Evolutionary conservation across 2,329 filamentous ascomycete species (phyloP).

Genomic region (Claviceps sp.): DNA sequence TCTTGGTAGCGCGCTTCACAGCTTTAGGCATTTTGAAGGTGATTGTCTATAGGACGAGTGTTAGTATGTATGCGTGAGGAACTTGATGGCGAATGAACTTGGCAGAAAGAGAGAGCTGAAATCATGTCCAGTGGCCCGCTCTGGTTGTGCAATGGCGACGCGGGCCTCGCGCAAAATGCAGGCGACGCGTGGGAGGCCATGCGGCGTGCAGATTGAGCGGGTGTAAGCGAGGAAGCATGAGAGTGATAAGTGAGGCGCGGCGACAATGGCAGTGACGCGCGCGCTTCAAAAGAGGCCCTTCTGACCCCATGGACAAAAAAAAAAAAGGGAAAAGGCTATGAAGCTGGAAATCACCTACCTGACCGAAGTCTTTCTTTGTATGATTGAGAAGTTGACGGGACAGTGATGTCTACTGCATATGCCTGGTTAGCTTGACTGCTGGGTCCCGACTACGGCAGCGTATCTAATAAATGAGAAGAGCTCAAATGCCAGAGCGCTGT

Average conservation of each 20-base stretch:
- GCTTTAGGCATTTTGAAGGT: slow-evolving; percentile 45
- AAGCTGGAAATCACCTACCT: slow-evolving; percentile 2
- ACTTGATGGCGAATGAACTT: background rate
- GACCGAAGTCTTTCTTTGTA: background rate
- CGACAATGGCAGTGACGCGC: slow-evolving; percentile 11
- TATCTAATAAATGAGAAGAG: background rate
- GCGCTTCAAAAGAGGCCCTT: slow-evolving; percentile 5
- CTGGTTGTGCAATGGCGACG: background rate
- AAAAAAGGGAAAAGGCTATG: background rate
- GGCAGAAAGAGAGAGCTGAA: too few relatives aligned
- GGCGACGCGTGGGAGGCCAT: background rate
- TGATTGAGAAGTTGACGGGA: slow-evolving; percentile 11
- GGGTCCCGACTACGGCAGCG: slow-evolving; percentile 2
- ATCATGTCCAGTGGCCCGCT: too few relatives aligned
- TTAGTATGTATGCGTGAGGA: slow-evolving; percentile 5
- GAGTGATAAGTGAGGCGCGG: slow-evolving; percentile 13
- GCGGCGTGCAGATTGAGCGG: background rate
- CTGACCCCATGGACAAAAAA: background rate
- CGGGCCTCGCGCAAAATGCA: background rate
- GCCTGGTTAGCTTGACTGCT: slow-evolving; percentile 7
- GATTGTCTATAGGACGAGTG: slow-evolving; percentile 11
- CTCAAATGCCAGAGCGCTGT: background rate
- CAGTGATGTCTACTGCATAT: slow-evolving; percentile 7
- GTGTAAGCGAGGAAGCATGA: slow-evolving; percentile 2
- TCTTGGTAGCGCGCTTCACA: slow-evolving; percentile 39